Evolutionary conservation across 306 rosid genomes (phyloP).

Genomic region (Citrullus mucosospermus): DNA sequence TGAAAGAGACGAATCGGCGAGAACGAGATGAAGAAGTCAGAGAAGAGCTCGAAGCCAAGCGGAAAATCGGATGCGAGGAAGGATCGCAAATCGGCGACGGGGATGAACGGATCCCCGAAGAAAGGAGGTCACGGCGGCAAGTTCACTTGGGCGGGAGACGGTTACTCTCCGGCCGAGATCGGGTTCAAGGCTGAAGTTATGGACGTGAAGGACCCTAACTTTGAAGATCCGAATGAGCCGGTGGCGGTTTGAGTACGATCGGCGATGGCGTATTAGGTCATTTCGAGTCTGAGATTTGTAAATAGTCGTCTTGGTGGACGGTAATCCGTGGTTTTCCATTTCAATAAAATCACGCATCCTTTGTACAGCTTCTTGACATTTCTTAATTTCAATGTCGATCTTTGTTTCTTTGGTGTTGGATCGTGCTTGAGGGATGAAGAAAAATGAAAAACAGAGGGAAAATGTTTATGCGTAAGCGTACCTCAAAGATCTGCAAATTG

Average conservation of each 20-base stretch:
- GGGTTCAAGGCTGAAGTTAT: slow-evolving; percentile 21
- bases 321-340: not conserved
- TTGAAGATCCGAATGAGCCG: slow-evolving; percentile 54
- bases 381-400: not conserved
- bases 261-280: not conserved
- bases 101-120: slow-evolving; percentile 84
- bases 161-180: slow-evolving; percentile 38
- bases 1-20: not conserved
- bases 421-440: not conserved
- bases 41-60: slow-evolving; percentile 37
- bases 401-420: not conserved
- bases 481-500: not conserved
- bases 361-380: not conserved
- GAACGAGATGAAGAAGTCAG: slow-evolving; percentile 49
- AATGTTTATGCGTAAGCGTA: not conserved
- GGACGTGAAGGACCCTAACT: slow-evolving; percentile 69
- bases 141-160: slow-evolving; percentile 75
- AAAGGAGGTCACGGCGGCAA: slow-evolving; percentile 91
- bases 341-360: not conserved
- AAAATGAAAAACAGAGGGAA: not conserved
- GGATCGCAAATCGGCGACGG: slow-evolving; percentile 70
- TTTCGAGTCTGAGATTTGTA: not conserved
- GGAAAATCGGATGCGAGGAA: slow-evolving; percentile 38
- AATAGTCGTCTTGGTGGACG: not conserved
- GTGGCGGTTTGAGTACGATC: slow-evolving; percentile 7